Conservation (phyloP, 805 yeast species). For the Sugiyamaella mastotermitis region DNA sequence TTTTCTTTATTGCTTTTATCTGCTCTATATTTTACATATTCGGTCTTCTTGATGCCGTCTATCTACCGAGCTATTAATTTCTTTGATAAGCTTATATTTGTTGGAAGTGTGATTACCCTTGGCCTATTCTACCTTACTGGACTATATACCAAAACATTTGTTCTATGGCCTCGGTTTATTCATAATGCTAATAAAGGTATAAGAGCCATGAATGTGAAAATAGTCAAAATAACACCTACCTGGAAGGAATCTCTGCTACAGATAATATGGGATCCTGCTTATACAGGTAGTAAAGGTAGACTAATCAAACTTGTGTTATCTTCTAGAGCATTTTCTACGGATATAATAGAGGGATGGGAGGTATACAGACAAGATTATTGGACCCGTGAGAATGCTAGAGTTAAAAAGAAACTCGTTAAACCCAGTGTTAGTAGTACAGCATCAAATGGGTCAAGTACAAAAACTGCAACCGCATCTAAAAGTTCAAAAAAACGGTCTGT, state of each 20-base stretch:
- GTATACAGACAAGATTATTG: constrained; percentile 88
- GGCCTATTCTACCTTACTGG: constrained; percentile 81
- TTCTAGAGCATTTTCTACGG: constrained; percentile 76
- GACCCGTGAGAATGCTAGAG: constrained; percentile 72
- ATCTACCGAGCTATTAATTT: constrained; percentile 32
- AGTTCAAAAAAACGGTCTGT: too few relatives aligned
- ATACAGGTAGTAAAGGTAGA: constrained; percentile 36
- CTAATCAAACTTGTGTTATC: constrained; percentile 77
- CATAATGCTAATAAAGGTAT: constrained; percentile 84
- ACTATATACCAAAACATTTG: constrained; percentile 79
- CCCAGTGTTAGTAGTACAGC: too few relatives aligned
- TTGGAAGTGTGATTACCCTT: constrained; percentile 59
- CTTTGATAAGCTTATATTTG: constrained; percentile 39
- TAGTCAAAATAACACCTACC: constrained; percentile 38
- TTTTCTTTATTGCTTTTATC: constrained; percentile 25
- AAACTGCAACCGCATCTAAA: too few relatives aligned
- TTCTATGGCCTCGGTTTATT: constrained; percentile 72
- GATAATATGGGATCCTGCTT: constrained; percentile 25
- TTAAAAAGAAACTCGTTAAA: too few relatives aligned
- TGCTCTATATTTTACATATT: constrained; percentile 27
- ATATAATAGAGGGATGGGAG: constrained; percentile 92
- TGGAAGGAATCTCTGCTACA: constrained; percentile 25
- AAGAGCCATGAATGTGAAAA: constrained; percentile 70
- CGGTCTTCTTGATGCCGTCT: constrained; percentile 29
- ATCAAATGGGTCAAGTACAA: too few relatives aligned